Percentiles rank a stretch among this genome's conserved stretches.
phyloP scores from a whole-genome alignment of 306 rosid genomes.

The Acacia crassicarpa region DNA sequence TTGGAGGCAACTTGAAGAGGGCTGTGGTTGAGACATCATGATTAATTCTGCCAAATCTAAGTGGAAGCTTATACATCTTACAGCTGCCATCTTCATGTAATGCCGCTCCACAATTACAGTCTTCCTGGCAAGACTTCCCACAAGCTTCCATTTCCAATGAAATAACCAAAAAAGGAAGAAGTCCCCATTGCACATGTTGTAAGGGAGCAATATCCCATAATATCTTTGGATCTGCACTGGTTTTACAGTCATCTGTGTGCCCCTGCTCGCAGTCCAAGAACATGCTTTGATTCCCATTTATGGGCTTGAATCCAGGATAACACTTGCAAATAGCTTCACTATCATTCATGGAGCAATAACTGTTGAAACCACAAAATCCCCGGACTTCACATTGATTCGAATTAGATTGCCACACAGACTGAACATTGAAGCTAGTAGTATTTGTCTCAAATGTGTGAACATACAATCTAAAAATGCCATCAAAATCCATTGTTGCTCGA shows the following conservation, averaged over 20 bases:
- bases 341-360: conserved; percentile 21
- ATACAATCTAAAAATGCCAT: conserved; percentile 38
- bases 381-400: conserved; percentile 21
- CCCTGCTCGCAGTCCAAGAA: conserved; percentile 17
- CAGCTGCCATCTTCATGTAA: background rate
- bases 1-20: background rate
- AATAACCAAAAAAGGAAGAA: background rate
- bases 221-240: background rate
- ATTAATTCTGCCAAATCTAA: background rate
- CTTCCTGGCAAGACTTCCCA: conserved; percentile 23
- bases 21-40: background rate
- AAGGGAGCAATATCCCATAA: background rate
- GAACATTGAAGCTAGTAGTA: background rate
- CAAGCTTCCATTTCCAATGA: conserved; percentile 21
- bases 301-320: conserved; percentile 37
- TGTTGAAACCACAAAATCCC: conserved; percentile 45
- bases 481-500: conserved; percentile 35
- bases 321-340: conserved; percentile 21
- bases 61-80: background rate
- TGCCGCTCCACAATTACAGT: conserved; percentile 40
- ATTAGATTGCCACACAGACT: conserved; percentile 15
- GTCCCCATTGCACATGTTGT: background rate
- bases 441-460: conserved; percentile 32
- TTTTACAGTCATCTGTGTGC: conserved; percentile 24
- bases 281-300: background rate